Conservation (phyloP, 2,329 filamentous ascomycete genomes). For the Sporothrix globosa region DNA sequence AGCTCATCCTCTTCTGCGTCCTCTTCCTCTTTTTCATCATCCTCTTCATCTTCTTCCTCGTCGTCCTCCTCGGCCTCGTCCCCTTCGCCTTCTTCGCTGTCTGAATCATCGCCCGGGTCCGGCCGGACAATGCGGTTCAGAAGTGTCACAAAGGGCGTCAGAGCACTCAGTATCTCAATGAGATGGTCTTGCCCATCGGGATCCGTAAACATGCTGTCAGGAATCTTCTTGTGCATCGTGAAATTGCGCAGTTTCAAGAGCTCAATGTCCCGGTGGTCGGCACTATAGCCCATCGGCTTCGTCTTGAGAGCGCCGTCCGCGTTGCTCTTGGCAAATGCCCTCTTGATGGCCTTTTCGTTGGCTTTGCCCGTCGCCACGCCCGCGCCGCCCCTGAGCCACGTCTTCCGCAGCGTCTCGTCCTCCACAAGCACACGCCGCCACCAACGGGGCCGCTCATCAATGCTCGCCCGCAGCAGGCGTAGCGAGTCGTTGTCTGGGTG, state of each 20-base stretch:
- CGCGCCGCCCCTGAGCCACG: constrained; percentile 62
- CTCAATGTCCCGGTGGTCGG: constrained; percentile 76
- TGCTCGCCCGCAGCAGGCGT: constrained; percentile 68
- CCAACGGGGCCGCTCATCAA: constrained; percentile 71
- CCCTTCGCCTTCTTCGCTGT: constrained; percentile 52
- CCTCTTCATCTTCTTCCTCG: constrained; percentile 22
- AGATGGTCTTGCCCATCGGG: constrained; percentile 67
- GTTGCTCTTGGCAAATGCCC: constrained; percentile 72
- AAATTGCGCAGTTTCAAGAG: constrained; percentile 81
- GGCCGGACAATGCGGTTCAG: constrained; percentile 75
- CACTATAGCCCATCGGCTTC: constrained; percentile 78
- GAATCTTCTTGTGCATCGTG: constrained; percentile 68
- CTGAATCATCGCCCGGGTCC: constrained; percentile 57
- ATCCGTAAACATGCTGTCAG: constrained; percentile 66
- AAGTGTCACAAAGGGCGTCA: constrained; percentile 79
- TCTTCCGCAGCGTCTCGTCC: constrained; percentile 61
- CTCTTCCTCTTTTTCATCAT: not conserved
- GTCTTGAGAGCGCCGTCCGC: constrained; percentile 77
- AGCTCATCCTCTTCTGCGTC: not conserved
- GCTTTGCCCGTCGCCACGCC: constrained; percentile 56
- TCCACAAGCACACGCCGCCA: constrained; percentile 70
- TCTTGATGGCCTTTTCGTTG: constrained; percentile 41
- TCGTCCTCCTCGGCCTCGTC: constrained; percentile 39
- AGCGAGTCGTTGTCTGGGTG: constrained; percentile 71
- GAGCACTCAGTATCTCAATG: constrained; percentile 63